phyloP scores from a whole-genome alignment of 2,329 filamentous ascomycete genomes.

The Proliferodiscus dingleyae region DNA sequence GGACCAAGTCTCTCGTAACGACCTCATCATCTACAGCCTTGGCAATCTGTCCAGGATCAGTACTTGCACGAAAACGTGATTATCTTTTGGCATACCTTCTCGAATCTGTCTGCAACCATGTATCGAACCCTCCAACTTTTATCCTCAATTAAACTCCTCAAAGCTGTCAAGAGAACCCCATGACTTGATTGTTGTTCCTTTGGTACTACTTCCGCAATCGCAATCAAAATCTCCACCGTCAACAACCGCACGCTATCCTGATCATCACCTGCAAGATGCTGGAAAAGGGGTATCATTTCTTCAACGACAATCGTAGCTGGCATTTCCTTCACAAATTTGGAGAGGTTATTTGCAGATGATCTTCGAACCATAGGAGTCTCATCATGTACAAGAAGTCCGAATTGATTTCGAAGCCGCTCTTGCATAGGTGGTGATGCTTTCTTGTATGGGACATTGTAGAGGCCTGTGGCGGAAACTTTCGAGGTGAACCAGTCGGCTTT shows the following conservation, averaged over 20 bases:
- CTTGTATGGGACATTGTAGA: slow-evolving; percentile 89
- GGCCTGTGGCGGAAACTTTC: slow-evolving; percentile 94
- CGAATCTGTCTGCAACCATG: slow-evolving; percentile 98
- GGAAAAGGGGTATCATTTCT: slow-evolving; percentile 98
- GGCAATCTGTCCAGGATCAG: slow-evolving; percentile 63
- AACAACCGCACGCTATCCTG: slow-evolving; percentile 95
- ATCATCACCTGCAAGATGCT: slow-evolving; percentile 92
- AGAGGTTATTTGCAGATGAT: slow-evolving; percentile 91
- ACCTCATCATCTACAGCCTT: slow-evolving; percentile 98
- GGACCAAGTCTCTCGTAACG: slow-evolving; percentile 86
- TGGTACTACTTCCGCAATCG: slow-evolving; percentile 93
- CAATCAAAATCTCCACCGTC: slow-evolving; percentile 93
- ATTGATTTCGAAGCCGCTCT: slow-evolving; percentile 87
- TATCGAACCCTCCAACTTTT: slow-evolving; percentile 99
- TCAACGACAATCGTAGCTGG: slow-evolving; percentile 85
- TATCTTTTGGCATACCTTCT: slow-evolving; percentile 64
- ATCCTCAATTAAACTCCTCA: slow-evolving; percentile 93
- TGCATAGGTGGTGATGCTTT: slow-evolving; percentile 86
- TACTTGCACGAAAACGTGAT: background rate
- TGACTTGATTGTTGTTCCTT: slow-evolving; percentile 98
- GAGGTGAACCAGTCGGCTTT: slow-evolving; percentile 99
- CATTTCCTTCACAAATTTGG: slow-evolving; percentile 98
- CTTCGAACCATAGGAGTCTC: slow-evolving; percentile 98
- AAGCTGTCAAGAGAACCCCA: slow-evolving; percentile 81
- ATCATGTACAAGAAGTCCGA: slow-evolving; percentile 89